Percentiles rank a stretch among this genome's conserved stretches.
Evolutionary conservation across 2,329 filamentous ascomycete species (phyloP).

Genomic region (Cercospora beticola): DNA sequence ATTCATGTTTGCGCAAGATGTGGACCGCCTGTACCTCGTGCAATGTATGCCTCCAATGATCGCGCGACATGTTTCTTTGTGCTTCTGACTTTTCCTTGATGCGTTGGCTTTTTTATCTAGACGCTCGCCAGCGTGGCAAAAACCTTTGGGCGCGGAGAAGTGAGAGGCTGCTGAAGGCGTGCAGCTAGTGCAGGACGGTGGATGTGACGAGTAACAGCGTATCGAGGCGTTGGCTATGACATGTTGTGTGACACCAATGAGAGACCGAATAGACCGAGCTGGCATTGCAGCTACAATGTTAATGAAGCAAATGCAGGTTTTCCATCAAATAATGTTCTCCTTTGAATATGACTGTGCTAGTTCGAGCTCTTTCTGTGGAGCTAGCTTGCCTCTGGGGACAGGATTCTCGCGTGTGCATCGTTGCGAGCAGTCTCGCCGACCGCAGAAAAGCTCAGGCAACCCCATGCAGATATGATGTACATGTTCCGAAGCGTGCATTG

Average conservation of each 20-base stretch:
- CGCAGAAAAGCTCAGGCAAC: not conserved
- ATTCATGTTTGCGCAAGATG: not conserved
- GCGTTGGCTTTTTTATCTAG: not conserved
- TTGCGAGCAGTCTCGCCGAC: too few species aligned
- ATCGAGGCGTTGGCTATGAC: not conserved
- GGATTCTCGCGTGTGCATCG: not conserved
- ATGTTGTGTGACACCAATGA: too few species aligned
- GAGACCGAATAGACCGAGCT: not conserved
- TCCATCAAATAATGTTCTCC: not conserved
- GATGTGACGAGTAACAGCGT: not conserved
- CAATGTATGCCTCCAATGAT: not conserved
- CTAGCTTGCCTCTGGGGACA: not conserved
- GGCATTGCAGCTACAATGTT: not conserved
- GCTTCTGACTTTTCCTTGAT: too few species aligned
- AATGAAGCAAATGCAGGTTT: not conserved
- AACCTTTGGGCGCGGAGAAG: not conserved
- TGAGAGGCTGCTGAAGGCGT: not conserved
- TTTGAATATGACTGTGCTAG: not conserved
- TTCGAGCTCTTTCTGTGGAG: fast-evolving
- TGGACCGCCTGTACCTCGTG: too few species aligned
- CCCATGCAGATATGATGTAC: not conserved
- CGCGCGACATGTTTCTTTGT: too few species aligned
- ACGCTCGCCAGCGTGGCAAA: not conserved
- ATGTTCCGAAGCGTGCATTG: not conserved
- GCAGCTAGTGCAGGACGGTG: not conserved